A percentile compares a stretch with the other conserved stretches of the same genome.
These are phyloP conservation scores for Eutrema salsugineum DNA, from an alignment of 441 rosid species.

Conservation along the genomic window DNA sequence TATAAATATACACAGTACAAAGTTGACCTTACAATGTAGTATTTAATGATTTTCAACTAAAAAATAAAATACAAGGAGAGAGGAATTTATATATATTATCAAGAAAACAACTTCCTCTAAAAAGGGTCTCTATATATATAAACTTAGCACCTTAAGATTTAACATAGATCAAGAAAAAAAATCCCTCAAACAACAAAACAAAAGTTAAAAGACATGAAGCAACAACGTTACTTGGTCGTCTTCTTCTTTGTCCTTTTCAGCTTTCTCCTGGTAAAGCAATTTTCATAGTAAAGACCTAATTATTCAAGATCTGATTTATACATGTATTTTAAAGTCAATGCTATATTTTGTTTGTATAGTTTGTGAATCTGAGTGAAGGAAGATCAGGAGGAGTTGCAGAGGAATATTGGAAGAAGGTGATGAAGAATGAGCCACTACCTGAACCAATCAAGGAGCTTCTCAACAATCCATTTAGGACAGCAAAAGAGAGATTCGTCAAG, in stretches of 20 bases:
- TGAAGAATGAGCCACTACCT: conserved; percentile 33
- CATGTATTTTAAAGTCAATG: background rate
- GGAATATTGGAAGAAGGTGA: conserved; percentile 31
- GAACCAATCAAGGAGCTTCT: conserved; percentile 31
- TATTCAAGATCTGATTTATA: conserved; percentile 1
- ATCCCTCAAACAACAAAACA: background rate
- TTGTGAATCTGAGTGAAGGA: conserved; percentile 29
- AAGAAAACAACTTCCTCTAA: background rate
- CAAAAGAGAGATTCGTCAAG: conserved; percentile 14
- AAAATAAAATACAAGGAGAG: background rate
- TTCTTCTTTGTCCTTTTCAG: conserved; percentile 23
- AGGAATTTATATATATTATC: background rate
- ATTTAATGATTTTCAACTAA: background rate
- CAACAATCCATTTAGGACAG: conserved; percentile 30
- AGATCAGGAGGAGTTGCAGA: conserved; percentile 15
- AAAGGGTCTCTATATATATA: background rate
- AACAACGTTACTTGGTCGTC: conserved; percentile 24
- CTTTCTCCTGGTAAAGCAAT: conserved; percentile 26
- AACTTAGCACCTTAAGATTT: conserved; percentile 3
- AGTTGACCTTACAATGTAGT: conserved; percentile 27
- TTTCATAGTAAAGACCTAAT: conserved; percentile 9
- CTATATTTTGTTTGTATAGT: conserved; percentile 7
- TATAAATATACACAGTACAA: conserved; percentile 6
- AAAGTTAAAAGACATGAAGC: conserved; percentile 25
- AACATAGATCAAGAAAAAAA: conserved; percentile 17